Evolutionary conservation across 2,329 filamentous ascomycete genomes (phyloP).

Genomic region (Trichoderma atrobrunneum): DNA sequence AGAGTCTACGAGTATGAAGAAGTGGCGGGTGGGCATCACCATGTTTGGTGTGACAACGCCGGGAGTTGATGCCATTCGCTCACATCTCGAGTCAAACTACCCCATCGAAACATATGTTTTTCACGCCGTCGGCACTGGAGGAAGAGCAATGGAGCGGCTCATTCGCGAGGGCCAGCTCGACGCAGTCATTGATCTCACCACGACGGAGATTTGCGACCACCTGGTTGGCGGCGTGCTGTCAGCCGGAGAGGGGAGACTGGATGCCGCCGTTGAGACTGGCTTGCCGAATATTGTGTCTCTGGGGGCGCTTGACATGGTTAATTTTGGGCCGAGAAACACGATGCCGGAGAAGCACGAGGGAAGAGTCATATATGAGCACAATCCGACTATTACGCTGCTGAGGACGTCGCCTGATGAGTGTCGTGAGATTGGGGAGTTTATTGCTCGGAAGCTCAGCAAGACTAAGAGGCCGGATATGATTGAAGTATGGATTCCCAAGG

Average conservation of each 20-base stretch:
- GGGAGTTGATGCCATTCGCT: constrained; percentile 55
- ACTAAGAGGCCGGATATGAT: constrained; percentile 41
- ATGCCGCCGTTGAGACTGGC: constrained; percentile 53
- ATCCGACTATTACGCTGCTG: constrained; percentile 64
- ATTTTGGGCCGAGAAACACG: constrained; percentile 56
- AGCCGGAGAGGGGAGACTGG: constrained; percentile 55
- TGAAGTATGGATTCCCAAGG: constrained; percentile 57
- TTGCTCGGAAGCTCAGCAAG: constrained; percentile 51
- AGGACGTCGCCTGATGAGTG: constrained; percentile 60
- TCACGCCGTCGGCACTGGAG: constrained; percentile 67
- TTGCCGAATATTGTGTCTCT: constrained; percentile 54
- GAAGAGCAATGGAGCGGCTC: constrained; percentile 66
- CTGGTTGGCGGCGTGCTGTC: constrained; percentile 62
- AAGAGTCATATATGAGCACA: constrained; percentile 61
- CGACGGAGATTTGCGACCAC: constrained; percentile 65
- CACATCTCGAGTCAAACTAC: constrained; percentile 45
- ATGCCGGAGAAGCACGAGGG: constrained; percentile 54
- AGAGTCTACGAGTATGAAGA: constrained; percentile 30
- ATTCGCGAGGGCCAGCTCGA: constrained; percentile 57
- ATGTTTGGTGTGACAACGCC: constrained; percentile 77
- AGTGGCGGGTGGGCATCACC: constrained; percentile 57
- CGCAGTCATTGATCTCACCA: constrained; percentile 68
- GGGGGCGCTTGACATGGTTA: constrained; percentile 59
- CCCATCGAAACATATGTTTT: constrained; percentile 62
- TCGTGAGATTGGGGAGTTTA: constrained; percentile 50